phyloP scores from a whole-genome alignment of 2,329 filamentous ascomycete species.

The Colletotrichum karsti region DNA sequence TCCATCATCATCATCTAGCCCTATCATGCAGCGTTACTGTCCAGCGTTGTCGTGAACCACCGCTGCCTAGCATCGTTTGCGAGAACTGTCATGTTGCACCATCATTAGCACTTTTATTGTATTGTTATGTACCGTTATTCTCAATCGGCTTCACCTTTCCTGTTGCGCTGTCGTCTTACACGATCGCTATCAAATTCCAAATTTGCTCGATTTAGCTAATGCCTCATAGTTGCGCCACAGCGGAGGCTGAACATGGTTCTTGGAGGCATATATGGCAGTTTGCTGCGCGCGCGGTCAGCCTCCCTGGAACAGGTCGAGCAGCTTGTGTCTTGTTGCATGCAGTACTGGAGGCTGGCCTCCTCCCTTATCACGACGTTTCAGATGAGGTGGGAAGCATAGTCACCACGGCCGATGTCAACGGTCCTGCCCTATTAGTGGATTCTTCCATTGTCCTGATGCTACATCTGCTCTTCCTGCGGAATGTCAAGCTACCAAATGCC shows the following conservation, averaged over 20 bases:
- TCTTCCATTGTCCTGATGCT: slow-evolving; percentile 79
- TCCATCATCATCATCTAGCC: background rate
- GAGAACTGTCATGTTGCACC: no score
- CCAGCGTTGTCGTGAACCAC: no score
- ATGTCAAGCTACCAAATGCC: slow-evolving; percentile 73
- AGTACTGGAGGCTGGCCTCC: slow-evolving; percentile 71
- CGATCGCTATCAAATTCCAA: slow-evolving; percentile 18
- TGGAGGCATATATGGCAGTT: slow-evolving; percentile 85
- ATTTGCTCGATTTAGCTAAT: no score
- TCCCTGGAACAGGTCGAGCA: slow-evolving; percentile 76
- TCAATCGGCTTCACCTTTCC: background rate
- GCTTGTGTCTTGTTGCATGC: slow-evolving; percentile 78
- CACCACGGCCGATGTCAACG: slow-evolving; percentile 80
- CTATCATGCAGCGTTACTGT: no score
- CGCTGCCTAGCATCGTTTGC: no score
- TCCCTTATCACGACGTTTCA: slow-evolving; percentile 73
- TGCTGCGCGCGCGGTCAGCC: slow-evolving; percentile 74
- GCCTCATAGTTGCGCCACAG: slow-evolving; percentile 40
- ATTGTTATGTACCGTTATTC: no score
- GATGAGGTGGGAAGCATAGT: slow-evolving; percentile 79
- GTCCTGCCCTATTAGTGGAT: slow-evolving; percentile 82
- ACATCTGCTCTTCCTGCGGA: slow-evolving; percentile 71
- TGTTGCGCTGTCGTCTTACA: background rate
- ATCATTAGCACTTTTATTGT: no score
- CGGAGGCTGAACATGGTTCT: slow-evolving; percentile 30